Conservation (phyloP, 495 filamentous ascomycete genomes). For the Clavariopsis aquatica region DNA sequence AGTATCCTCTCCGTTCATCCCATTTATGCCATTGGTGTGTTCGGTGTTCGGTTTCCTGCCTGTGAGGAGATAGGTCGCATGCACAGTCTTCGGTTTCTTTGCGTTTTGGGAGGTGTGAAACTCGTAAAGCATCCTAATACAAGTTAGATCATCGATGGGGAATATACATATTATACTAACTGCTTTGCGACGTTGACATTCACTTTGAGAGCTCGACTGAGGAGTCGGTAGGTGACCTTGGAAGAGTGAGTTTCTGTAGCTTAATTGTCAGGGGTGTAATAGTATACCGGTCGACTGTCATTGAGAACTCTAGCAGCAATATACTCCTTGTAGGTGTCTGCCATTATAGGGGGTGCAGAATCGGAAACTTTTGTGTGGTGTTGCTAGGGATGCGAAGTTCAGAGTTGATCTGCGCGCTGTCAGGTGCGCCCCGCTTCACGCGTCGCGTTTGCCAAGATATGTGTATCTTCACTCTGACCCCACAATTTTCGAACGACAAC, state of each 20-base stretch:
- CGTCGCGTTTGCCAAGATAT: constrained; percentile 19
- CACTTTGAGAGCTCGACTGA: constrained; percentile 77
- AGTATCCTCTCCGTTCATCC: constrained; percentile 62
- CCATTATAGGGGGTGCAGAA: constrained; percentile 46
- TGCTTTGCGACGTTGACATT: constrained; percentile 83
- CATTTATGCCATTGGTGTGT: constrained; percentile 40
- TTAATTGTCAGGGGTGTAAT: background rate
- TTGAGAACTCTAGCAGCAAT: constrained; percentile 74
- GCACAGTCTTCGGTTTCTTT: constrained; percentile 69
- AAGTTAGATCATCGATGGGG: background rate
- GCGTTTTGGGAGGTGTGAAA: constrained; percentile 79
- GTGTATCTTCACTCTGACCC: background rate
- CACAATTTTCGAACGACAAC: background rate
- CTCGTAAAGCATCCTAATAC: constrained; percentile 79
- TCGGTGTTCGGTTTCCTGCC: constrained; percentile 52
- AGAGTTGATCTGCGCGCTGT: constrained; percentile 26
- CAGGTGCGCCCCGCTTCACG: constrained; percentile 28
- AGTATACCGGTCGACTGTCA: constrained; percentile 70
- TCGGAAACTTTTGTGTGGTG: constrained; percentile 6
- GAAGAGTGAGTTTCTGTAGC: constrained; percentile 9
- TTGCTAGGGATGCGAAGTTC: constrained; percentile 49
- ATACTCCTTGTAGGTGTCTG: constrained; percentile 65
- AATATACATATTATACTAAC: constrained; percentile 48
- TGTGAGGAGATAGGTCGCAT: constrained; percentile 85
- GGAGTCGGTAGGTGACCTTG: constrained; percentile 80